Evolutionary conservation across 140 eudicot genomes (phyloP).

Genomic region (Anethum foeniculum): DNA sequence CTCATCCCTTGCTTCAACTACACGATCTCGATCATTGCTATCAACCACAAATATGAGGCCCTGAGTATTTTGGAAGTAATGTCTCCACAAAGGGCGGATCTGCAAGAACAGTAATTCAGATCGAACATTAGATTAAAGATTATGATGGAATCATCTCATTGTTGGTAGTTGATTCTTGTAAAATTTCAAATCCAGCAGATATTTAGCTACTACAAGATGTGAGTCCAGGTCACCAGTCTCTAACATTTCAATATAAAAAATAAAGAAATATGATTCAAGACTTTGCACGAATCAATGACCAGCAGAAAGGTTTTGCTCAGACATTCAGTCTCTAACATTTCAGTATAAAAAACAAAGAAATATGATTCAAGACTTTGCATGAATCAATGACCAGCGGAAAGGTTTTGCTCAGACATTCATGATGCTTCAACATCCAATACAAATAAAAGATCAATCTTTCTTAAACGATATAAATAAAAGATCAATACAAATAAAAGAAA

Average conservation of each 20-base stretch:
- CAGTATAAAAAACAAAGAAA: background rate
- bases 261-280: background rate
- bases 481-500: too few relatives aligned
- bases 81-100: constrained; percentile 21
- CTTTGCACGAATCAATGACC: background rate
- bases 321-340: too few relatives aligned
- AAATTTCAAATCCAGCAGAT: background rate
- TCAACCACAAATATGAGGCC: constrained; percentile 25
- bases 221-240: background rate
- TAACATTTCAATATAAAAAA: too few relatives aligned
- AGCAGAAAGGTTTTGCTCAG: background rate
- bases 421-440: background rate
- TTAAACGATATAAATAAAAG: too few relatives aligned
- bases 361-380: background rate
- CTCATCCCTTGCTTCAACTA: constrained; percentile 24
- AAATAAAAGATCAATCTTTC: too few relatives aligned
- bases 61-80: constrained; percentile 22
- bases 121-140: background rate
- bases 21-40: constrained; percentile 24
- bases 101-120: background rate
- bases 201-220: background rate
- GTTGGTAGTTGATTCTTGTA: background rate
- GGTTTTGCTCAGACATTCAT: background rate
- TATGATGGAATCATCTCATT: background rate
- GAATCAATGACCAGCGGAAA: background rate